A percentile compares a stretch with the other conserved stretches of the same genome.
Conservation (phyloP, 2,329 filamentous ascomycete species). For the Myotisia sp. region DNA sequence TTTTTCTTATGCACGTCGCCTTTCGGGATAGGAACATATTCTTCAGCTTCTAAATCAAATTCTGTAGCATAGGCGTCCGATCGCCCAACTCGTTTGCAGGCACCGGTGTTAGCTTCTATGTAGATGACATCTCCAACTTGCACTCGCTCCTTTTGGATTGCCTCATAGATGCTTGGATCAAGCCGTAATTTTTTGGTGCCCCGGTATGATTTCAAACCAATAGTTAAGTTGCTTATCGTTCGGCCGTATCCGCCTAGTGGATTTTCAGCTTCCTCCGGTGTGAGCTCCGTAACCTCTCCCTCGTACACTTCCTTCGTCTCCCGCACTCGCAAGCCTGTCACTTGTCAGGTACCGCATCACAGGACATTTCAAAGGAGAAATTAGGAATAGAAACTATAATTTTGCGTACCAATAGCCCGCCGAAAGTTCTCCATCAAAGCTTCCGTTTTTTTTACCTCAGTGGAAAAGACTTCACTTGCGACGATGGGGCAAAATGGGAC, state of each 20-base stretch:
- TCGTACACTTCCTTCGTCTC: slow-evolving; percentile 99
- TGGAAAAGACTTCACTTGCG: slow-evolving; percentile 92
- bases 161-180: slow-evolving; percentile 97
- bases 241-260: slow-evolving; percentile 91
- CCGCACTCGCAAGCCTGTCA: slow-evolving; percentile 64
- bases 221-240: slow-evolving; percentile 89
- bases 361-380: neutral
- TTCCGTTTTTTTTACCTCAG: slow-evolving; percentile 99
- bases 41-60: slow-evolving; percentile 95
- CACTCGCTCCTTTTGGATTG: slow-evolving; percentile 95
- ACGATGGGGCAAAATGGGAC: slow-evolving; percentile 98
- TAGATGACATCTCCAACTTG: slow-evolving; percentile 96
- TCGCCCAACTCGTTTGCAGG: slow-evolving; percentile 89
- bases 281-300: slow-evolving; percentile 94
- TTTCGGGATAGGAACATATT: slow-evolving; percentile 97
- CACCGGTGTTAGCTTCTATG: slow-evolving; percentile 96
- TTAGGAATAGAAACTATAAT: too few species aligned
- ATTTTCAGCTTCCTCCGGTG: slow-evolving; percentile 95
- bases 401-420: slow-evolving; percentile 71
- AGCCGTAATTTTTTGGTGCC: slow-evolving; percentile 95
- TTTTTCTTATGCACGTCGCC: slow-evolving; percentile 99
- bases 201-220: slow-evolving; percentile 87
- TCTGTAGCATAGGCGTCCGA: slow-evolving; percentile 96
- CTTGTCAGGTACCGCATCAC: neutral
- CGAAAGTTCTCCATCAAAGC: slow-evolving; percentile 99